phyloP scores from a whole-genome alignment of 306 rosid species.

The Begonia peltatifolia region DNA sequence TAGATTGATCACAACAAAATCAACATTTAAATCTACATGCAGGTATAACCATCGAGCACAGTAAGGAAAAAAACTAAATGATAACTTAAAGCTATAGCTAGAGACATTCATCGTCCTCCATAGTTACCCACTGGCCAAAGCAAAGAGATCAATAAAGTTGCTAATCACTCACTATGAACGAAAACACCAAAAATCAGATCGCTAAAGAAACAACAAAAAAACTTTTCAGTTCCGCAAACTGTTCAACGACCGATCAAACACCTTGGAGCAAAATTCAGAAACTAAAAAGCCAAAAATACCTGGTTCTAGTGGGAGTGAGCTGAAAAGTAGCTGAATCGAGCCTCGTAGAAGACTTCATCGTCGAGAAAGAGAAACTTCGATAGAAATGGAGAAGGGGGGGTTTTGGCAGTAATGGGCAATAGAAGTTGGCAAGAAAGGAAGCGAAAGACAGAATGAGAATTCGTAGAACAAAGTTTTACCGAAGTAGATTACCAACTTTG shows the following conservation, averaged over 20 bases:
- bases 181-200: constrained; percentile 13
- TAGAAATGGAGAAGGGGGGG: no score
- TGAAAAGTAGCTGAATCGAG: constrained; percentile 84
- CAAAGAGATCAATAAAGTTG: not conserved
- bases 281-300: constrained; percentile 23
- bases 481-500: constrained; percentile 8
- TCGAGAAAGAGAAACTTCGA: not conserved
- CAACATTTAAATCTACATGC: no score
- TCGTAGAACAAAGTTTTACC: not conserved
- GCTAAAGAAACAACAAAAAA: constrained; percentile 3
- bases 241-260: constrained; percentile 7
- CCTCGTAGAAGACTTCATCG: constrained; percentile 59
- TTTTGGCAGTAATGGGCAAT: not conserved
- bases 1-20: no score
- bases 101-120: no score
- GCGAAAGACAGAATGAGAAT: constrained; percentile 3
- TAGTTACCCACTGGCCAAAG: no score
- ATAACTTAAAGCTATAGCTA: no score
- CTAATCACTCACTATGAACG: not conserved
- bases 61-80: no score
- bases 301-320: constrained; percentile 94
- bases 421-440: constrained; percentile 26
- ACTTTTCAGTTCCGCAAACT: constrained; percentile 1
- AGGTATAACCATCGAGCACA: no score
- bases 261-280: constrained; percentile 1